Conservation (phyloP, 2,329 filamentous ascomycete genomes). For the Xylariaceae sp. region DNA sequence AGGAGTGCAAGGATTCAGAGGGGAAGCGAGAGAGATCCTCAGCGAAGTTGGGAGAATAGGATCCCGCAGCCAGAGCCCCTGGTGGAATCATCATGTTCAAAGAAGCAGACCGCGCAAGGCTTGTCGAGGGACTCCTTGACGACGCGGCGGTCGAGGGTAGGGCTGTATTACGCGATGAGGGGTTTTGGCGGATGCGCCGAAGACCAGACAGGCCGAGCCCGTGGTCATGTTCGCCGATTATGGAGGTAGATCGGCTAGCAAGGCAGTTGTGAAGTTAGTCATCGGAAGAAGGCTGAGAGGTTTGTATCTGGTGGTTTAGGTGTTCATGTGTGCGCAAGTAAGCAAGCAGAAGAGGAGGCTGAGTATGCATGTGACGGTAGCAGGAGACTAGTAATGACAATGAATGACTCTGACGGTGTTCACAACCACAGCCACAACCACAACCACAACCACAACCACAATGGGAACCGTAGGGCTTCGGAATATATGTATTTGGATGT, state of each 20-base stretch:
- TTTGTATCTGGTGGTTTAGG: conserved; percentile 6
- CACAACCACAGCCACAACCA: background rate
- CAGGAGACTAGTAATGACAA: background rate
- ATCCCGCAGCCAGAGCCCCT: conserved; percentile 64
- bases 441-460: background rate
- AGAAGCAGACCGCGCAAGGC: conserved; percentile 72
- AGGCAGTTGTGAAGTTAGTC: conserved; percentile 36
- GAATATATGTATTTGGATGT: background rate
- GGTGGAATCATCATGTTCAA: conserved; percentile 71
- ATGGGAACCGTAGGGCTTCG: background rate
- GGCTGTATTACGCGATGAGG: conserved; percentile 69
- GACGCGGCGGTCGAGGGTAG: conserved; percentile 69
- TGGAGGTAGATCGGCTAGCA: conserved; percentile 68
- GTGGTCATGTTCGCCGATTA: conserved; percentile 87
- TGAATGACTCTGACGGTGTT: background rate
- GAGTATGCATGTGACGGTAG: conserved; percentile 21
- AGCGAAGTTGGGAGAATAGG: conserved; percentile 75
- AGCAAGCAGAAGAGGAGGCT: conserved; percentile 17
- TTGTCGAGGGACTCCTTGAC: conserved; percentile 64
- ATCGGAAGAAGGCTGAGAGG: conserved; percentile 30
- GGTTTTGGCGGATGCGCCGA: conserved; percentile 90
- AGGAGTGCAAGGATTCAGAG: conserved; percentile 94
- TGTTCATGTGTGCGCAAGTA: conserved; percentile 15
- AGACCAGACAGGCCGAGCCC: conserved; percentile 85
- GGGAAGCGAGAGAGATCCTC: conserved; percentile 94